Evolutionary conservation across 805 yeast genomes (phyloP), one percentile per base, ranked within the genome.

Genomic region (Yarrowia keelungensis): DNA sequence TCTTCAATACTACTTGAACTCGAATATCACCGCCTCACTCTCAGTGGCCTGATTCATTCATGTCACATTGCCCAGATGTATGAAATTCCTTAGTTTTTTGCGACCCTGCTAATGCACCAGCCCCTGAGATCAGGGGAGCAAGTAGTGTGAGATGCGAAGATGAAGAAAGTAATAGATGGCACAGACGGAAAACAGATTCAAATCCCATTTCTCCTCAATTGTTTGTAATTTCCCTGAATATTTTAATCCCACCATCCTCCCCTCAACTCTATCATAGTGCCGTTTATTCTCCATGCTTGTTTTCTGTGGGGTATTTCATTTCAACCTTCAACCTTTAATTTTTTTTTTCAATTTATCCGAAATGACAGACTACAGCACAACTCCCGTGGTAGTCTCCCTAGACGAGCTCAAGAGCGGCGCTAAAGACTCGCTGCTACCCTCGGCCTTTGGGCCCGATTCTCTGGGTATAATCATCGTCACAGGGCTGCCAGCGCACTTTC

Each of bases 391-490:
- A 2, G 74, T 73, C 0, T 50, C 66, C 9, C 54, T 73, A 26
- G 35, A 47, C 8, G 73, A 73, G 43, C 71, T 73, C n/a, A 58
- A 45, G 16, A 12, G 72, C 0, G 84, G 84, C 1, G 71, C 75
- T 2, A 76, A 74, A 3, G 78, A 78, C 56, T 58, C 71, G 0
- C 69, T 71, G 5, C 76, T 86, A 45, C 75, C 77, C 5, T 69
- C 74, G 10, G 88, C 89, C 0, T 86, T 86, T 76, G 89, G 88
- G 0, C 82, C 83, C 2, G 79, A 84, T 42, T 84, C 88, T 0
- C 77, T 86, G 9, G 89, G 89, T 1, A 82, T 86, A 43, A 79
- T 86, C 7, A 69, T 86, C 8, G 83, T 86, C 15, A 78, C 68
- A 12, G 79, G 77, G 3, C 76, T 86, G 9, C 85, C 87, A 0